These are phyloP conservation scores for Cercophora scortea DNA, from an alignment of 495 filamentous ascomycete genomes.

Conservation along the genomic window DNA sequence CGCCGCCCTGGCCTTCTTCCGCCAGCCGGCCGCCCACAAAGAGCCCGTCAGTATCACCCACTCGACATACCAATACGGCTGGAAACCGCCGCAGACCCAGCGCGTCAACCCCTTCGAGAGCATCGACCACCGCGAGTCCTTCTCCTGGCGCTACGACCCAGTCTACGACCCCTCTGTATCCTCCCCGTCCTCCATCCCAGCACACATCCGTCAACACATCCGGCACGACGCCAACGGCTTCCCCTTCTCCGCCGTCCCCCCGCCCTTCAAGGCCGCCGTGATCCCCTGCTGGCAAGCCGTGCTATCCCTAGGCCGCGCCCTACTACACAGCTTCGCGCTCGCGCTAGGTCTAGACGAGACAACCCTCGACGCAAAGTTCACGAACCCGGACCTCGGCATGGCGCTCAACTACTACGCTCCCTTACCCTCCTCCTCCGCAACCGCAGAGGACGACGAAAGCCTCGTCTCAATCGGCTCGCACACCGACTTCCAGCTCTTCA, in stretches of 20 bases:
- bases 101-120: slow-evolving; percentile 30
- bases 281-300: slow-evolving; percentile 37
- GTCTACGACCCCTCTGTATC: slow-evolving; percentile 33
- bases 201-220: slow-evolving; percentile 30
- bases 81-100: slow-evolving; percentile 17
- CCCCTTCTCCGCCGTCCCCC: slow-evolving; percentile 38
- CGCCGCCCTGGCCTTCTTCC: slow-evolving; percentile 37
- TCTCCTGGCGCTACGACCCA: slow-evolving; percentile 37
- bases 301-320: slow-evolving; percentile 36
- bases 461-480: slow-evolving; percentile 47
- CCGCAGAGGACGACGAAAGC: not conserved
- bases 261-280: slow-evolving; percentile 36
- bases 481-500: slow-evolving; percentile 56
- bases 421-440: not conserved
- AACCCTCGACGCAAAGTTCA: slow-evolving; percentile 41
- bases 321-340: slow-evolving; percentile 42
- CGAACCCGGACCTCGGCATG: slow-evolving; percentile 32
- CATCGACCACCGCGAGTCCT: slow-evolving; percentile 32
- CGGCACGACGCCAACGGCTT: slow-evolving; percentile 38
- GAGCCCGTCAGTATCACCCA: slow-evolving; percentile 17
- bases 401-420: slow-evolving; percentile 26
- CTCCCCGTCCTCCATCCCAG: slow-evolving; percentile 23
- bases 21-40: slow-evolving; percentile 32
- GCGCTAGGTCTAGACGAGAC: slow-evolving; percentile 38
- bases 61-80: slow-evolving; percentile 21